Conservation (phyloP, 2,329 filamentous ascomycete species). For the Aspergillus glaucus region DNA sequence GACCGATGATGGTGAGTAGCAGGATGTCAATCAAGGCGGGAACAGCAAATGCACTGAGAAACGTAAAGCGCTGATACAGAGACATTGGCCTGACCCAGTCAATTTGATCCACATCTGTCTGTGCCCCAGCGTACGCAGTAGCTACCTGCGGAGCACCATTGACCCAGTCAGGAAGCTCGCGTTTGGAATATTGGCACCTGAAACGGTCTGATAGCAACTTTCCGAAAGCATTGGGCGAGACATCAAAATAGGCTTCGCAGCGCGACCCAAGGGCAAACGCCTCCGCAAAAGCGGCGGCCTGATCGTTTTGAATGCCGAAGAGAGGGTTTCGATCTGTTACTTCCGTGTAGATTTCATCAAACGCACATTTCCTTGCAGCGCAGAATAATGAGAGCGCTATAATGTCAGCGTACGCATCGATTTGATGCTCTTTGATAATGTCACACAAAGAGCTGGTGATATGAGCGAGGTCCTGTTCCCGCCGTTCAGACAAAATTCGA, state of each 20-base stretch:
- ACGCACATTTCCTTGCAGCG: slow-evolving; percentile 49
- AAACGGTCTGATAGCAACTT: slow-evolving; percentile 38
- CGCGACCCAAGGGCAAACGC: slow-evolving; percentile 58
- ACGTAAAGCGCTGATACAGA: slow-evolving; percentile 48
- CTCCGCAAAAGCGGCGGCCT: slow-evolving; percentile 59
- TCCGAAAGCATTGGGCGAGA: slow-evolving; percentile 46
- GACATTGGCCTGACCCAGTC: slow-evolving; percentile 40
- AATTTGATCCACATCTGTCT: slow-evolving; percentile 48
- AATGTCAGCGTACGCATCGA: slow-evolving; percentile 49
- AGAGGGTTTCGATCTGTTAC: slow-evolving; percentile 57
- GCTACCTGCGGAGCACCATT: slow-evolving; percentile 46
- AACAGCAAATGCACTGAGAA: slow-evolving; percentile 56
- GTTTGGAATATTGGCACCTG: slow-evolving; percentile 39
- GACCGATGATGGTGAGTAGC: slow-evolving; percentile 52
- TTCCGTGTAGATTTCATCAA: slow-evolving; percentile 59
- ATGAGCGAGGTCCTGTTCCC: slow-evolving; percentile 29
- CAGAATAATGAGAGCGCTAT: slow-evolving; percentile 54
- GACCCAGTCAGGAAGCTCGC: slow-evolving; percentile 46
- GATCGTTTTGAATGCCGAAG: slow-evolving; percentile 56
- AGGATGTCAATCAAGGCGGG: slow-evolving; percentile 58
- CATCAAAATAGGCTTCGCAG: slow-evolving; percentile 58
- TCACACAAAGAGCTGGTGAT: slow-evolving; percentile 34
- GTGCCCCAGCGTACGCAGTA: slow-evolving; percentile 47
- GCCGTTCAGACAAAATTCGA: slow-evolving; percentile 21
- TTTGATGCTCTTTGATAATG: slow-evolving; percentile 22